These are phyloP conservation scores for Tripterygium wilfordii DNA, from an alignment of 177 flowering plant species.

Conservation along the genomic window DNA sequence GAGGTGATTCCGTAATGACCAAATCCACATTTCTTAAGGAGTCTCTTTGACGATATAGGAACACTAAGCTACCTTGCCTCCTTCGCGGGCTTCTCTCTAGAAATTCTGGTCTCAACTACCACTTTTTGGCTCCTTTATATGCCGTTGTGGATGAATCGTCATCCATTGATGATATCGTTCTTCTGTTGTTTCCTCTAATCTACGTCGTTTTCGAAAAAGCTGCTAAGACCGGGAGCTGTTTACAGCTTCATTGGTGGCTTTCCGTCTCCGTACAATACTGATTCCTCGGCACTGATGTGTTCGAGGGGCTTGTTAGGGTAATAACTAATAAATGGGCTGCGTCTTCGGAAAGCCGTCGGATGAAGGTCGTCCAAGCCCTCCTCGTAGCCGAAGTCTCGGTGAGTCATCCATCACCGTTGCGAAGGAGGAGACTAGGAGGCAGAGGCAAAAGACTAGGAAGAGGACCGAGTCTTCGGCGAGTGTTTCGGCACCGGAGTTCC, in stretches of 20 bases:
- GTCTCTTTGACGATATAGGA: too few species aligned
- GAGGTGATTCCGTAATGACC: too few species aligned
- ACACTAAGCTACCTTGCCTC: slow-evolving; percentile 3
- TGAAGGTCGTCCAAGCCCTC: slow-evolving; percentile 8
- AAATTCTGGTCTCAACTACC: neutral
- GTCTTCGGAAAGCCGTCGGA: slow-evolving; percentile 30
- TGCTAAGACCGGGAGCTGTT: neutral
- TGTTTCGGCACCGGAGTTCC: slow-evolving; percentile 14
- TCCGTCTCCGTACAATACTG: too few species aligned
- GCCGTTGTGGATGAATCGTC: neutral
- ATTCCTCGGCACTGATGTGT: neutral
- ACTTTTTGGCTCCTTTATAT: neutral
- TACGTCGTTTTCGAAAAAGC: neutral
- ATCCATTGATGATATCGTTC: neutral
- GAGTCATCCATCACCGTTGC: slow-evolving; percentile 8
- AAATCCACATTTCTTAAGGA: too few species aligned
- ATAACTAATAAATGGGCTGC: slow-evolving; percentile 75
- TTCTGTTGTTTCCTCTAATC: neutral
- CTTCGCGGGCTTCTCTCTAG: slow-evolving; percentile 8
- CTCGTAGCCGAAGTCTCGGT: slow-evolving; percentile 20
- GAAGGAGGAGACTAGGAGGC: slow-evolving; percentile 14
- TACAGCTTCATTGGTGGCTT: neutral
- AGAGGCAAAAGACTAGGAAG: slow-evolving; percentile 9
- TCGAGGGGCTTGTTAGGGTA: slow-evolving; percentile 5
- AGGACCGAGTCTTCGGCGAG: slow-evolving; percentile 21